Base-by-base conservation (phyloP, 1,284 basidiomycete species). In the Omphalotus olearius region DNA sequence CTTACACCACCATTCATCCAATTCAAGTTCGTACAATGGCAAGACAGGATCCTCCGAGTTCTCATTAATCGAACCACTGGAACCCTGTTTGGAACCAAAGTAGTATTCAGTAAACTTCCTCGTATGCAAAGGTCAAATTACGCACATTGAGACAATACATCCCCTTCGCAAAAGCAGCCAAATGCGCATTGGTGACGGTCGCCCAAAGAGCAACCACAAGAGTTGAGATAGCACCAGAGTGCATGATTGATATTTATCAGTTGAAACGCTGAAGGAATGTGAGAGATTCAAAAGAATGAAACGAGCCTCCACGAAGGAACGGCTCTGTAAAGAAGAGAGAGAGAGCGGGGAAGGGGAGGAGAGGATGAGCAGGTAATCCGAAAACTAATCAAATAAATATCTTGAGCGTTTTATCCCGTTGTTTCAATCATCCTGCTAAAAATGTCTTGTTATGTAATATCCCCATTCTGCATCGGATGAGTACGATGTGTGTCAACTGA, bases 71-170 rank as follows among this genome's bases (percentile, higher is more conserved):
- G 30, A 33, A 33, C 47, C 47, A 33, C 39, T 49, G 11, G 47
- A 40, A 35, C 47, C 47, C 39, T 49, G 28, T 33, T 18, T n/a
- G n/a, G 23, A 44, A 13, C 10, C 26, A 28, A 4, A 4, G 13
- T 33, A 10, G 4, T 33, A 9, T 9, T 33, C 30, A 33, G 30
- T 13, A 33, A 2, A 33, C 7, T 33, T 3, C 3, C 9, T 13
- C 30, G 23, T 7, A 33, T 33, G 13, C 3, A 9, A 38, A 25
- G 14, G 13, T 28, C 11, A 38, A 39, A 38, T 23, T 1, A 26
- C 51, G 45, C 39, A 52, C 51, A 47, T 52, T 52, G 40, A 36
- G 6, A 25, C 51, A 52, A 26, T 45, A 52, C 51, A 52, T 52
- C 6, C 51, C 51, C 39, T 47, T 42, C 3, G 45, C 41, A 14